Percentiles rank a stretch among this genome's conserved stretches.
Evolutionary conservation across 2,329 filamentous ascomycete species (phyloP).

Genomic region (Beauveria medogensis): DNA sequence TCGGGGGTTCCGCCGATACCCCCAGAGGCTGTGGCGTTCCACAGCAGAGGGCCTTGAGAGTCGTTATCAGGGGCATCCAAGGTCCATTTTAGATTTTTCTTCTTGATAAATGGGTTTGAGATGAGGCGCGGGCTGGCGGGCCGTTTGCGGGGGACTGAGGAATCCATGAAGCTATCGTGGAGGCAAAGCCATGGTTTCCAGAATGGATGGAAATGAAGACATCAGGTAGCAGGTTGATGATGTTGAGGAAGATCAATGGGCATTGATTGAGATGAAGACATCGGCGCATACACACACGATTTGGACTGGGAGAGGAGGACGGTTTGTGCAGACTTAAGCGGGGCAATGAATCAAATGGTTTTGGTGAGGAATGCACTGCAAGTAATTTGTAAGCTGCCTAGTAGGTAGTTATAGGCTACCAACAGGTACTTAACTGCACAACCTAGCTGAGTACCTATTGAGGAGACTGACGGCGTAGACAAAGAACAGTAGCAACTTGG

Average conservation of each 20-base stretch:
- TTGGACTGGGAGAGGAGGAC: neutral
- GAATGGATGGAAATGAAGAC: neutral
- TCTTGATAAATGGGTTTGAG: constrained; percentile 39
- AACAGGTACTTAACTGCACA: neutral
- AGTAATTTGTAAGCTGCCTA: neutral
- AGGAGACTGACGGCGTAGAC: neutral
- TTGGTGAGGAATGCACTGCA: neutral
- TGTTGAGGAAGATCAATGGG: neutral
- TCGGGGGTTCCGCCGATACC: neutral
- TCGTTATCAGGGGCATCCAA: constrained; percentile 19
- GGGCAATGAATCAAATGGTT: neutral
- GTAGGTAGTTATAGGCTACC: neutral
- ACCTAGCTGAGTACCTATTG: neutral
- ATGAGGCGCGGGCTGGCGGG: constrained; percentile 27
- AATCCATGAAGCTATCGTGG: constrained; percentile 15
- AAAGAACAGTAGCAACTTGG: neutral
- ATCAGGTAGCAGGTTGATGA: neutral
- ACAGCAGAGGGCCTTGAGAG: neutral
- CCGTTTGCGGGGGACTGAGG: constrained; percentile 19
- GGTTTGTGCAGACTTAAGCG: neutral
- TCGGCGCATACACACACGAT: too few species aligned
- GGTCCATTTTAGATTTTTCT: constrained; percentile 36
- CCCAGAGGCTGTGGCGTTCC: neutral
- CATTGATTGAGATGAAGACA: too few species aligned
- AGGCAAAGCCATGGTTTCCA: neutral